Evolutionary conservation across 441 rosid species (phyloP), one percentile per base, ranked within the genome.

Genomic region (Viola pubescens): DNA sequence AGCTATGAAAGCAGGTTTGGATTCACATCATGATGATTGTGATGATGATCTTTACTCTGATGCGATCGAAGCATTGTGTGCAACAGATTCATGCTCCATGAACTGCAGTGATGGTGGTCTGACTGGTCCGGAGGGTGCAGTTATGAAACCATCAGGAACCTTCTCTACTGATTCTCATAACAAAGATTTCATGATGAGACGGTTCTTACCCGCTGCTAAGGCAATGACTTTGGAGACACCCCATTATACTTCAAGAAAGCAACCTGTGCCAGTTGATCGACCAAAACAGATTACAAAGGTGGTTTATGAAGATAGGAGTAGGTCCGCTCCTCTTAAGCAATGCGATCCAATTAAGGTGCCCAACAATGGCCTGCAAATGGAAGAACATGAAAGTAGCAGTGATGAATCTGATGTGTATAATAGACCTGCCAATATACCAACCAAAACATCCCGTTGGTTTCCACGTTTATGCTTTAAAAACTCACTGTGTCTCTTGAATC

Each of bases 131-230:
- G 86, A 82, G 45, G 80, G 74, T 50, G 68, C 42, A 9, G 64
- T 54, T 60, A 63, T 59, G 43, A 71, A 82, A 65, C 75, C 68
- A 14, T 68, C 83, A 3, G 86, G 90, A 44, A 73, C 80, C 45
- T 79, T 79, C 66, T 69, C 82, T 3, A 75, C 73, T 0, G 89
- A 86, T 64, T 75, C 63, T 39, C 83, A 74, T 55, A 77, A 83
- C 50, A 79, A 78, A 14, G 94, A 92, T 69, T 83, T 92, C 68
- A 89, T 92, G 94, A 78, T 89, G 97, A 81, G 76, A 9, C 91
- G 98, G 42, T 92, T 92, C 86, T 81, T 89, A 69, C 97, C 98
- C n/a, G 98, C 98, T 42, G 94, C 98, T 52, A 84, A 81, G 86
- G 98, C 98, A 50, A 84, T 89, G 98, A 77, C 97, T 57, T 63